Base-by-base conservation (phyloP, 306 rosid genomes). In the Prinsepia uniflora region DNA sequence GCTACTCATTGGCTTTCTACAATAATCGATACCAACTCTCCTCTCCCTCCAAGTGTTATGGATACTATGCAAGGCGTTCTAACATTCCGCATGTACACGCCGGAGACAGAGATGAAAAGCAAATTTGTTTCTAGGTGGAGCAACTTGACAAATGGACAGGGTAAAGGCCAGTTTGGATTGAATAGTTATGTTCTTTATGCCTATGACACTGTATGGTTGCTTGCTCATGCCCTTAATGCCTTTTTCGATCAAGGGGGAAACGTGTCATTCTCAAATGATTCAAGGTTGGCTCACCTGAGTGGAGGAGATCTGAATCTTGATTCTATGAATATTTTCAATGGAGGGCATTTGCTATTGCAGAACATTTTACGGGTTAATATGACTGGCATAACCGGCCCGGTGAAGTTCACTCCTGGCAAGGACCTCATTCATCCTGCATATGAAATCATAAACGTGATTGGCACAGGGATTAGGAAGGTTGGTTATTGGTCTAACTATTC, bases 401-500 rank as follows among this genome's bases (percentile, higher is more conserved):
- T 91, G 71, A 82, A 64, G 81, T 95, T 82, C 71, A 77, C 89
- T 49, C 65, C 84, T 10, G 89, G 84, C 39, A 62, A 83, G 77
- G 55, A 85, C 76, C 86, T 91, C 69, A 83, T 84, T 58, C 78
- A 63, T 67, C 97, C 99, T 15, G 87, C 97, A 1, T 95, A 70
- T 63, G 99, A 95, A 77, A 73, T 95, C 69, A 59, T 95, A 75
- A 95, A 95, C 74, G 96, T 91, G 73, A 56, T 86, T 62, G 97
- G 90, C 47, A 81, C 90, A 0, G 97, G 93, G 48, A 53, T 64
- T 4, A 79, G 96, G 81, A 85, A 72, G 78, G 76, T 95, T 20
- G 97, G 99, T 72, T 95, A 91, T 84, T 95, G 99, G 99, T 84
- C 91, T 69, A 91, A 95, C 78, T 77, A 86, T 80, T 86, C 99